Evolutionary conservation across 2,329 filamentous ascomycete genomes (phyloP).

Genomic region (Colletotrichum tropicicola): DNA sequence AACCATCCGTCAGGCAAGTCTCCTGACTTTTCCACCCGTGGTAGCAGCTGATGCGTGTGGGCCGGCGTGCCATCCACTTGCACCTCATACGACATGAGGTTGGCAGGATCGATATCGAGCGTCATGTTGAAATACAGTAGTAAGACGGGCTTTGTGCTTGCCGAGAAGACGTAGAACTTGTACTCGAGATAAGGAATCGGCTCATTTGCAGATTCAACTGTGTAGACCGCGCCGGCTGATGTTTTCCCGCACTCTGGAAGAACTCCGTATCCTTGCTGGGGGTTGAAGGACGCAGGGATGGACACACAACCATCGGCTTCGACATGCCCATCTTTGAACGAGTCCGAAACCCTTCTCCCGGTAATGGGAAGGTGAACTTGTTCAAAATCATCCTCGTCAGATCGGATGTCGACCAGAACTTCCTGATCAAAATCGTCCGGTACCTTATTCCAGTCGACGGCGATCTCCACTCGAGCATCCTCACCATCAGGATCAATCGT

Average conservation of each 20-base stretch:
- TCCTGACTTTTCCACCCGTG: slow-evolving; percentile 33
- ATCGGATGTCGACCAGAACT: slow-evolving; percentile 45
- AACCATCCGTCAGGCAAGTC: slow-evolving; percentile 58
- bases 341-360: slow-evolving; percentile 37
- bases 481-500: slow-evolving; percentile 40
- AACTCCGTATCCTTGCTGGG: slow-evolving; percentile 34
- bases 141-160: slow-evolving; percentile 34
- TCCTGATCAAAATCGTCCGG: slow-evolving; percentile 52
- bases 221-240: slow-evolving; percentile 32
- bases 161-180: slow-evolving; percentile 41
- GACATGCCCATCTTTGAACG: slow-evolving; percentile 43
- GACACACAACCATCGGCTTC: slow-evolving; percentile 44
- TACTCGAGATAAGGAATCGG: slow-evolving; percentile 37
- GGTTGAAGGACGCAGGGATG: slow-evolving; percentile 38
- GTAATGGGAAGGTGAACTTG: slow-evolving; percentile 39
- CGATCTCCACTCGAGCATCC: slow-evolving; percentile 41
- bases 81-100: slow-evolving; percentile 59
- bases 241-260: slow-evolving; percentile 42
- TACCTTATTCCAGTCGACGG: slow-evolving; percentile 45
- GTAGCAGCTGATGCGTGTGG: slow-evolving; percentile 41
- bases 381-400: slow-evolving; percentile 46
- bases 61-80: slow-evolving; percentile 52
- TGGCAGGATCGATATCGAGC: slow-evolving; percentile 59
- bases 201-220: slow-evolving; percentile 29
- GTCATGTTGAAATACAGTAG: slow-evolving; percentile 48